Percentiles rank a stretch among this genome's conserved stretches.
Evolutionary conservation across 2,329 filamentous ascomycete species (phyloP).

Genomic region (Epichloe festucae): DNA sequence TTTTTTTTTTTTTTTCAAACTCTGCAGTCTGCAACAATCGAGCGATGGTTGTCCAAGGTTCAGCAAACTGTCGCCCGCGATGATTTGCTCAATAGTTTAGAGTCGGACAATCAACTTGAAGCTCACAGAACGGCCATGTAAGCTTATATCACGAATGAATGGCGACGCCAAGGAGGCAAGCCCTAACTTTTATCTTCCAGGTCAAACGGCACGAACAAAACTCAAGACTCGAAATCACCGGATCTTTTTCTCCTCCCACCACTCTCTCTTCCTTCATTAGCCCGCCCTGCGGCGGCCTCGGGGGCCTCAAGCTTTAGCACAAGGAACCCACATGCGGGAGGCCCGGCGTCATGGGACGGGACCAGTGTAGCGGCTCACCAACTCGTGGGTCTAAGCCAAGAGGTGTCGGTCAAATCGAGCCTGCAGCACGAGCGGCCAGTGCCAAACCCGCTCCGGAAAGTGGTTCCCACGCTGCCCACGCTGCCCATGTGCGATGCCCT

Average conservation of each 20-base stretch:
- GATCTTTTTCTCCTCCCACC: slow-evolving; percentile 13
- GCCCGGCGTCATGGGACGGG: slow-evolving; percentile 15
- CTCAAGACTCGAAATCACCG: slow-evolving; percentile 4
- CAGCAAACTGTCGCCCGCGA: slow-evolving; percentile 16
- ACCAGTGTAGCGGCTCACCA: slow-evolving; percentile 14
- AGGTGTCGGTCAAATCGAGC: slow-evolving; percentile 16
- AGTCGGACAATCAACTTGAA: slow-evolving; percentile 12
- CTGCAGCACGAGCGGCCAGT: slow-evolving; percentile 26
- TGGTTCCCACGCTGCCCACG: slow-evolving; percentile 12
- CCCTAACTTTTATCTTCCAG: slow-evolving; percentile 1
- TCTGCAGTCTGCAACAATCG: slow-evolving; percentile 22
- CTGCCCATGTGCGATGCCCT: slow-evolving; percentile 22
- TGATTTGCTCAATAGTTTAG: slow-evolving; percentile 10
- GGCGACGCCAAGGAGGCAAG: background rate
- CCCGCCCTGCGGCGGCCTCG: slow-evolving; percentile 7
- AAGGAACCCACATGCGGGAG: slow-evolving; percentile 10
- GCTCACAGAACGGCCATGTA: slow-evolving; percentile 10
- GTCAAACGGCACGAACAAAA: slow-evolving; percentile 8
- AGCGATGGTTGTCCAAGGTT: slow-evolving; percentile 26
- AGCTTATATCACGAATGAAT: background rate
- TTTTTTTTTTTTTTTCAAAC: slow-evolving; percentile 2
- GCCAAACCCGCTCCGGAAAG: slow-evolving; percentile 11
- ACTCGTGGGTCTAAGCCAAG: slow-evolving; percentile 13
- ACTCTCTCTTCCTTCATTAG: slow-evolving; percentile 12
- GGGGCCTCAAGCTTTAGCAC: slow-evolving; percentile 11